These are phyloP conservation scores for Dacryopinax primogenitus DNA, from an alignment of 768 basidiomycete genomes.

Conservation along the genomic window DNA sequence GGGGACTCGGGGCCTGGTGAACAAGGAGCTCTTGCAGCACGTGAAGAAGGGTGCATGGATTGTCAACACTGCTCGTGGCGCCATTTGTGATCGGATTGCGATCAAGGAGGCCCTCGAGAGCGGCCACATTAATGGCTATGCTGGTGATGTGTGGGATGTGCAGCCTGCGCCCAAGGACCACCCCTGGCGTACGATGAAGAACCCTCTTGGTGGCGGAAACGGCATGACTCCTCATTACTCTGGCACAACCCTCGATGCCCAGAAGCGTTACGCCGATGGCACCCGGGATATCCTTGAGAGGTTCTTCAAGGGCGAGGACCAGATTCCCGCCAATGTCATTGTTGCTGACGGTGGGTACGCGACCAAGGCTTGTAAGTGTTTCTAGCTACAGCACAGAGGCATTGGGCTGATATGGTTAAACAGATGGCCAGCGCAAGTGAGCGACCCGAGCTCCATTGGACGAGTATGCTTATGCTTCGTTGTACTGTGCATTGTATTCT, in stretches of 20 bases:
- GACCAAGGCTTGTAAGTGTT: constrained; percentile 32
- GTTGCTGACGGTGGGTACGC: constrained; percentile 45
- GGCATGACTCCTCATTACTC: constrained; percentile 83
- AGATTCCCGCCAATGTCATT: constrained; percentile 73
- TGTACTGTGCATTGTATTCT: constrained; percentile 4
- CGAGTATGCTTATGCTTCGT: not conserved
- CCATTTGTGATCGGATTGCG: constrained; percentile 75
- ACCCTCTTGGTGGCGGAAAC: constrained; percentile 72
- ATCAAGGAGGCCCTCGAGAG: constrained; percentile 62
- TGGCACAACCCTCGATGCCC: constrained; percentile 81
- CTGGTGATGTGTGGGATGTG: constrained; percentile 68
- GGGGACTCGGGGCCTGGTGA: constrained; percentile 64
- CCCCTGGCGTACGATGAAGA: constrained; percentile 71
- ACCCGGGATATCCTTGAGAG: constrained; percentile 57
- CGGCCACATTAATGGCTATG: constrained; percentile 55
- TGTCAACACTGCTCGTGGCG: constrained; percentile 87
- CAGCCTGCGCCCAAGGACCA: constrained; percentile 82
- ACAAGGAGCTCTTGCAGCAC: constrained; percentile 67
- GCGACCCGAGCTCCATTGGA: not conserved
- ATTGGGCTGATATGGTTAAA: not conserved
- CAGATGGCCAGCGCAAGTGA: constrained; percentile 4
- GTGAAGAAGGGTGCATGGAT: constrained; percentile 86
- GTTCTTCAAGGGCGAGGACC: constrained; percentile 48
- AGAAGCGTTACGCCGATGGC: constrained; percentile 70
- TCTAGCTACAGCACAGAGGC: not conserved